Evolutionary conservation across 139 green algal genomes (phyloP).

Genomic region (Deuterostichococcus epilithicus): DNA sequence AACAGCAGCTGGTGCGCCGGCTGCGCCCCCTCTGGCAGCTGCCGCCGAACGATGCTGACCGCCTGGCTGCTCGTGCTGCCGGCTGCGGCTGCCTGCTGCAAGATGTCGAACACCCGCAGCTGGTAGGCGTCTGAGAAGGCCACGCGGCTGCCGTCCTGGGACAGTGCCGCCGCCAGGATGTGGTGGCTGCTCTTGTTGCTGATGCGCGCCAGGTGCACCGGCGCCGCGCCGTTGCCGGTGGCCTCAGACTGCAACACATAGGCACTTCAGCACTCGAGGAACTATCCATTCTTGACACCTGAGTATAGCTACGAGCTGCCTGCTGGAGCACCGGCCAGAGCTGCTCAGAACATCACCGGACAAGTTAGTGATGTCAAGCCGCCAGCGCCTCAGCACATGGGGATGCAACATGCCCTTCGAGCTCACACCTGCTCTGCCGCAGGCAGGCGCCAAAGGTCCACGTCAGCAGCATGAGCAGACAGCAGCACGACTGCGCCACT

Average conservation of each 20-base stretch:
- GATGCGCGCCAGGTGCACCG: constrained; percentile 47
- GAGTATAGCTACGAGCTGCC: not conserved
- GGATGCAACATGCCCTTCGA: no score
- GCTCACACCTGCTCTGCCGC: not conserved
- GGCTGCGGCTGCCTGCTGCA: not conserved
- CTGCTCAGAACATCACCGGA: no score
- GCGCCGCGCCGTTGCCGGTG: constrained; percentile 8
- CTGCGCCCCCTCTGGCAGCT: constrained; percentile 19
- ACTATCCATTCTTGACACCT: not conserved
- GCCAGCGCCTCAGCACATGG: no score
- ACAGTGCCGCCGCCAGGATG: constrained; percentile 52
- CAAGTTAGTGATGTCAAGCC: no score
- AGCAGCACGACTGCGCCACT: constrained; percentile 31
- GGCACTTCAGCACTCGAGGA: no score
- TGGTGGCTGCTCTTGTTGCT: constrained; percentile 25
- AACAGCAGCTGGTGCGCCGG: constrained; percentile 25
- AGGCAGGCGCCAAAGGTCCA: constrained; percentile 64
- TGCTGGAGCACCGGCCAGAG: not conserved
- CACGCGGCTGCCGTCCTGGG: constrained; percentile 54
- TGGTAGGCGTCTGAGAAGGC: constrained; percentile 51
- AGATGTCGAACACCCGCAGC: constrained; percentile 45
- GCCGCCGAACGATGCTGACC: constrained; percentile 8
- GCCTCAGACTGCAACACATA: not conserved
- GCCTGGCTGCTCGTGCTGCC: not conserved
- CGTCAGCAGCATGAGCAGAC: constrained; percentile 29